phyloP scores from a whole-genome alignment of 352 stramenopile species.

The Pythium grandisporangium region DNA sequence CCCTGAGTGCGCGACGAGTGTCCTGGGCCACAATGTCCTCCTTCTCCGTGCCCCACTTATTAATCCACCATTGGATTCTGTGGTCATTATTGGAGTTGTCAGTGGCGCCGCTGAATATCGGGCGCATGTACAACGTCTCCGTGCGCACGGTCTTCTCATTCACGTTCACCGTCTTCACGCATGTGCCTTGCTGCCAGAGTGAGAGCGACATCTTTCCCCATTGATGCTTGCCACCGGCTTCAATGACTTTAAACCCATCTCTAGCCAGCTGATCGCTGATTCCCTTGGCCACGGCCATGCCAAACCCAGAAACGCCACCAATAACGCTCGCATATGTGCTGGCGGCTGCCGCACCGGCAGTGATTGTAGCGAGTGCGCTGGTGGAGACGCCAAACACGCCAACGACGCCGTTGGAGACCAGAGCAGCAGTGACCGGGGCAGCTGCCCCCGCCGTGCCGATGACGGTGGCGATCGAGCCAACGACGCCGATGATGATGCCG shows the following conservation, averaged over 20 bases:
- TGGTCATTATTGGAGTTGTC: conserved; percentile 31
- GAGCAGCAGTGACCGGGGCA: conserved; percentile 2
- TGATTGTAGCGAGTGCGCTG: conserved; percentile 1
- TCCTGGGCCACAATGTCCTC: conserved; percentile 6
- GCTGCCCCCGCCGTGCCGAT: conserved; percentile 1
- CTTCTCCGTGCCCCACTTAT: conserved; percentile 28
- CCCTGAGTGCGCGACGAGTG: too few species aligned
- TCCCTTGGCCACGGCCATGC: conserved; percentile 19
- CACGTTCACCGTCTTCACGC: conserved; percentile 25
- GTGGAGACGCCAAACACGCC: conserved; percentile 6
- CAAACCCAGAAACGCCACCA: conserved; percentile 17
- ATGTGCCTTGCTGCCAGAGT: conserved; percentile 36
- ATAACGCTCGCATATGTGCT: conserved; percentile 5
- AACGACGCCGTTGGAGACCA: neutral
- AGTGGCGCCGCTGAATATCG: conserved; percentile 35
- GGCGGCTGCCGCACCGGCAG: neutral
- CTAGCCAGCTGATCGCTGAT: conserved; percentile 24
- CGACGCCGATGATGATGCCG: neutral
- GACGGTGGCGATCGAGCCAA: neutral
- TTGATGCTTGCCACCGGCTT: conserved; percentile 15
- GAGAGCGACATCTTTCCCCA: conserved; percentile 33
- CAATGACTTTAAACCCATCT: conserved; percentile 22
- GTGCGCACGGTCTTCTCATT: conserved; percentile 23
- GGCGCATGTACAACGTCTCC: conserved; percentile 34
- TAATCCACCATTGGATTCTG: conserved; percentile 36